Evolutionary conservation across 1,284 basidiomycete genomes (phyloP).

Genomic region (Rhodotorula sp.): DNA sequence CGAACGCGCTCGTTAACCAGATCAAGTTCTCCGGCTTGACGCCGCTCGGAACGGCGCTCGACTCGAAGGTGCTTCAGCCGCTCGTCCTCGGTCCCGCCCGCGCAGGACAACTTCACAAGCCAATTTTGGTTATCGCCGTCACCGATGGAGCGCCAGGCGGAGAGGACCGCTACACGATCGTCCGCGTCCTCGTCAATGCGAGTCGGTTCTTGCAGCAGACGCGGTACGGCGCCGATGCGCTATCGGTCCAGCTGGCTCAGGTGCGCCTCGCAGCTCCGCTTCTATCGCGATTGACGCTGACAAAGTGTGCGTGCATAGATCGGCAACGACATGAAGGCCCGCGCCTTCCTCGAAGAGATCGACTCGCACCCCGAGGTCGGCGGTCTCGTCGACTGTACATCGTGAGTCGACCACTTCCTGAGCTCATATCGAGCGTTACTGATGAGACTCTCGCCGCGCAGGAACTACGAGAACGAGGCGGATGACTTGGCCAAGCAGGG

Average conservation of each 20-base stretch:
- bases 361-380: slow-evolving; percentile 48
- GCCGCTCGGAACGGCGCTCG: slow-evolving; percentile 49
- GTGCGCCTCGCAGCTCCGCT: not conserved
- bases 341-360: slow-evolving; percentile 52
- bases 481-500: slow-evolving; percentile 9
- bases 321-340: slow-evolving; percentile 49
- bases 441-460: too few species aligned
- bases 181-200: not conserved
- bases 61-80: slow-evolving; percentile 53
- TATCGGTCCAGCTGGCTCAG: slow-evolving; percentile 45
- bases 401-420: too few species aligned
- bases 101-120: slow-evolving; percentile 50
- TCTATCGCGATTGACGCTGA: not conserved
- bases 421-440: too few species aligned
- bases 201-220: slow-evolving; percentile 41
- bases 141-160: slow-evolving; percentile 29
- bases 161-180: slow-evolving; percentile 7
- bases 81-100: slow-evolving; percentile 52
- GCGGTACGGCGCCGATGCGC: slow-evolving; percentile 52
- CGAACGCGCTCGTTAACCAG: slow-evolving; percentile 18
- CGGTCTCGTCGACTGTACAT: slow-evolving; percentile 8
- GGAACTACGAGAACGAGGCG: slow-evolving; percentile 11
- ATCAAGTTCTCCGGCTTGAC: slow-evolving; percentile 43
- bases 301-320: slow-evolving; percentile 43
- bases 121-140: slow-evolving; percentile 51